These are phyloP conservation scores for Penicillium tannophilum DNA, from an alignment of 495 filamentous ascomycete species.

Conservation along the genomic window DNA sequence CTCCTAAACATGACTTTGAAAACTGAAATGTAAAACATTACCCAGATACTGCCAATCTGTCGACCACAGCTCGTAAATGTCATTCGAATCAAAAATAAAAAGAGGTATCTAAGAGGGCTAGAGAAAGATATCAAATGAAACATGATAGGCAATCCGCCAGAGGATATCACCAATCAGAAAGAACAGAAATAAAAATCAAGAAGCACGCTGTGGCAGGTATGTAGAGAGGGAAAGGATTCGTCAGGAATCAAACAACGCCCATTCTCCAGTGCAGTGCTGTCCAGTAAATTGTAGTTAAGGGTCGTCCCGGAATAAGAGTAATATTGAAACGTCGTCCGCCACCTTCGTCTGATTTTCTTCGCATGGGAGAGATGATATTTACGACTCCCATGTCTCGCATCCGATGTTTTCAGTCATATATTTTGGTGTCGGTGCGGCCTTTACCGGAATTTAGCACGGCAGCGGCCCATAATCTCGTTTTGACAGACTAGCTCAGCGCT, in stretches of 20 bases:
- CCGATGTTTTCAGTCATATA: neutral
- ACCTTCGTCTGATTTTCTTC: slow-evolving; percentile 1
- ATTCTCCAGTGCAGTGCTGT: slow-evolving; percentile 27
- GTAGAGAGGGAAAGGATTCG: slow-evolving; percentile 14
- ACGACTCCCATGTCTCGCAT: slow-evolving; percentile 1
- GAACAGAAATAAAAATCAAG: slow-evolving; percentile 1
- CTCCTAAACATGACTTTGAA: neutral
- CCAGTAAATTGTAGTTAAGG: slow-evolving; percentile 1
- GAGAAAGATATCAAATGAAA: slow-evolving; percentile 14
- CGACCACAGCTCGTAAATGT: slow-evolving; percentile 26
- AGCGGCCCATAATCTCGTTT: slow-evolving; percentile 97
- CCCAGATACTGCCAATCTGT: slow-evolving; percentile 3
- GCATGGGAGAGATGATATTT: neutral
- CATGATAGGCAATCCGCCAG: slow-evolving; percentile 15
- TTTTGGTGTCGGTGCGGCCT: neutral
- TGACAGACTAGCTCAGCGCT: slow-evolving; percentile 98
- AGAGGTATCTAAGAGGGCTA: slow-evolving; percentile 34
- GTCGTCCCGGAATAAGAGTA: slow-evolving; percentile 7
- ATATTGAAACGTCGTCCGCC: neutral
- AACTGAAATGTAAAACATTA: neutral
- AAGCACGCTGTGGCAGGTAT: slow-evolving; percentile 18
- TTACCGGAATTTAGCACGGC: slow-evolving; percentile 79
- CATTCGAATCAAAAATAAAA: slow-evolving; percentile 27
- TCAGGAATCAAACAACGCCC: slow-evolving; percentile 26
- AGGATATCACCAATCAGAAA: slow-evolving; percentile 15